Conservation (phyloP, 1,139 yeast species). For the Debaryomycetaceae sp. region DNA sequence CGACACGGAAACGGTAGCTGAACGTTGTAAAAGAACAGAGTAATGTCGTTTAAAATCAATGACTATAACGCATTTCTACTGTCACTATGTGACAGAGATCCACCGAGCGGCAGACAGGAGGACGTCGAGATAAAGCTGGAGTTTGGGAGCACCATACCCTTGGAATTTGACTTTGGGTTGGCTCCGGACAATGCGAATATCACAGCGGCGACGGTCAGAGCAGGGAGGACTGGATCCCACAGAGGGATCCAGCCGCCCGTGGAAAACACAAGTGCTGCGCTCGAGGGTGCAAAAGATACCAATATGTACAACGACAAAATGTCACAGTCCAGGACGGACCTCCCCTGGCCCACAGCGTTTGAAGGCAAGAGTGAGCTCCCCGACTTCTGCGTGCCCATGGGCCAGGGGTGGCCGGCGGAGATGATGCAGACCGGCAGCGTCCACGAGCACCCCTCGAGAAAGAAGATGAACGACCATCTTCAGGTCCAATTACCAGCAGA, state of each 20-base stretch:
- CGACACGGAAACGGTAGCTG: not conserved
- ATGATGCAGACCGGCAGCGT: not conserved
- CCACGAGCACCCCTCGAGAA: not conserved
- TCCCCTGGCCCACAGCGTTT: not conserved
- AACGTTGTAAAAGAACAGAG: not conserved
- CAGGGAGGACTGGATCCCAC: not conserved
- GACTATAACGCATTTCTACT: conserved; percentile 31
- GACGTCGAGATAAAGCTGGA: not conserved
- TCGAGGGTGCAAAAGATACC: not conserved
- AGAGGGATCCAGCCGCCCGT: not conserved
- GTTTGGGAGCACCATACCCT: conserved; percentile 14
- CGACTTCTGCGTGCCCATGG: not conserved
- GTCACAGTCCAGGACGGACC: not conserved
- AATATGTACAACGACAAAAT: not conserved
- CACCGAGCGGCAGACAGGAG: conserved; percentile 4
- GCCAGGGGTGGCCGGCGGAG: not conserved
- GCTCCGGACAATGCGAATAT: not conserved
- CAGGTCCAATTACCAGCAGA: not conserved
- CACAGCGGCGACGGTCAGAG: not conserved
- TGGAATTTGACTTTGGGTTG: conserved; percentile 32
- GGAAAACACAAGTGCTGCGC: not conserved
- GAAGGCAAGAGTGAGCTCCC: not conserved
- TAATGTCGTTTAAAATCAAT: conserved; percentile 29
- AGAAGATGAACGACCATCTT: not conserved
- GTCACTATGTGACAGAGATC: conserved; percentile 24